Evolutionary conservation across 495 filamentous ascomycete genomes (phyloP).

Genomic region (Xylaria bambusicola): DNA sequence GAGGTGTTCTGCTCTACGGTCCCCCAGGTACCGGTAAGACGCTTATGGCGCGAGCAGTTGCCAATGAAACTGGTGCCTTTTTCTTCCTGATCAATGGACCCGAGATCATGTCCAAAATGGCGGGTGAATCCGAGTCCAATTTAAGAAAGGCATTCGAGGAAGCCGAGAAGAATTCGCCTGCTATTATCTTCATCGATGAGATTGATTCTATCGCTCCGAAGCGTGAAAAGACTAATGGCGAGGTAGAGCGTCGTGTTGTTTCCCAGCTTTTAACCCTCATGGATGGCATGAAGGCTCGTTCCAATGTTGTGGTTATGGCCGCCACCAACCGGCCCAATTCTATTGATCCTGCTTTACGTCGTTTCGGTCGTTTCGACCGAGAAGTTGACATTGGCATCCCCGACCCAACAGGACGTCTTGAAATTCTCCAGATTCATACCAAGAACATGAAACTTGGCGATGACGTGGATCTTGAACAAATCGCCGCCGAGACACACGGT

Average conservation of each 20-base stretch:
- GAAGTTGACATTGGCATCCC: conserved; percentile 98
- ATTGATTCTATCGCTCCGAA: conserved; percentile 99
- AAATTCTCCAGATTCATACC: conserved; percentile 98
- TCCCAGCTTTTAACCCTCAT: conserved; percentile 97
- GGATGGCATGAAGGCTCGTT: conserved; percentile 99
- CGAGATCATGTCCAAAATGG: conserved; percentile 99
- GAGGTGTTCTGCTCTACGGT: conserved; percentile 96
- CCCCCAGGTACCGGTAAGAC: conserved; percentile 99
- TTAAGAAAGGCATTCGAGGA: conserved; percentile 97
- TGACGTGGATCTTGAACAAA: conserved; percentile 94
- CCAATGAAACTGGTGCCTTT: conserved; percentile 98
- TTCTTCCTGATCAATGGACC: conserved; percentile 99
- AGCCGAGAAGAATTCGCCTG: conserved; percentile 98
- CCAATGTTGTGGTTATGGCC: conserved; percentile 98
- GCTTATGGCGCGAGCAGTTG: conserved; percentile 96
- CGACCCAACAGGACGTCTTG: conserved; percentile 96
- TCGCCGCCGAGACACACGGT: conserved; percentile 97
- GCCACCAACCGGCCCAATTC: conserved; percentile 98
- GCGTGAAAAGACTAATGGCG: conserved; percentile 99
- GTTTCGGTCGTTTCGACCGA: conserved; percentile 97
- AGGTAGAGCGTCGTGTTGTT: conserved; percentile 97
- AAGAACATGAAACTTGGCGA: conserved; percentile 99
- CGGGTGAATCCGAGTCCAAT: conserved; percentile 97
- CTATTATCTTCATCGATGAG: conserved; percentile 99
- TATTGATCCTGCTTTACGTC: conserved; percentile 94